Percentiles rank a stretch among this genome's conserved stretches.
Evolutionary conservation across 2,329 filamentous ascomycete genomes (phyloP).

Genomic region (Phialophora macrospora): DNA sequence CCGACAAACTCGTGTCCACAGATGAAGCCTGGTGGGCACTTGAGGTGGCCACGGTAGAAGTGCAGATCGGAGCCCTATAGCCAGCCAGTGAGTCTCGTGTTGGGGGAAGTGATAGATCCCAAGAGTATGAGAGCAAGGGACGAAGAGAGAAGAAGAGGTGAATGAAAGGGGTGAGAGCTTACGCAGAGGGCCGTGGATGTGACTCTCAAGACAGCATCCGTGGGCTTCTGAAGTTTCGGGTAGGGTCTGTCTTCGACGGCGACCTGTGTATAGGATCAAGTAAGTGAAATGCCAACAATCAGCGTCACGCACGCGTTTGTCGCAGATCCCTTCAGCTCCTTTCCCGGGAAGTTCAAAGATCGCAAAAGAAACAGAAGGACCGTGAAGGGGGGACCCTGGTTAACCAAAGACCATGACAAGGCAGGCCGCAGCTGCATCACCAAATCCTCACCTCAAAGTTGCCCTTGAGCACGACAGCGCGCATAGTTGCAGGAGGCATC

Average conservation of each 20-base stretch:
- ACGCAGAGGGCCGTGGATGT: slow-evolving; percentile 38
- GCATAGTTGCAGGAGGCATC: slow-evolving; percentile 39
- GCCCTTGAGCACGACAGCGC: slow-evolving; percentile 39
- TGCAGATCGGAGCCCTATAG: slow-evolving; percentile 63
- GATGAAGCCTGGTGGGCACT: slow-evolving; percentile 52
- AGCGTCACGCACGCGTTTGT: neutral
- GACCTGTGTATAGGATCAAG: slow-evolving; percentile 36
- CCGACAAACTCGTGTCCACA: slow-evolving; percentile 64
- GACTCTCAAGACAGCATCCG: slow-evolving; percentile 56
- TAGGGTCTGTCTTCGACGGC: slow-evolving; percentile 51
- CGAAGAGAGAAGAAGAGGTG: neutral
- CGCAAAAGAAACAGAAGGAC: too few species aligned
- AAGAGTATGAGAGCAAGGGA: slow-evolving; percentile 35
- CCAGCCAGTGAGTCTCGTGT: neutral
- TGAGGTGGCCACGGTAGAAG: slow-evolving; percentile 61
- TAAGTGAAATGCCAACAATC: neutral
- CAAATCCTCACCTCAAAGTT: slow-evolving; percentile 32
- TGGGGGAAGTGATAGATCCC: slow-evolving; percentile 38
- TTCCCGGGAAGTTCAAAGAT: too few species aligned
- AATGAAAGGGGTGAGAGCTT: slow-evolving; percentile 12
- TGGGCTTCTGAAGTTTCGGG: slow-evolving; percentile 51
- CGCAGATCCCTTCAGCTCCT: too few species aligned
- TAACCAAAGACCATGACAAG: neutral
- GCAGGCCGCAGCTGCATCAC: neutral
- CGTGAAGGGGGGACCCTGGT: too few species aligned